These are phyloP conservation scores for Cutaneotrichosporon curvatum DNA, from an alignment of 1,284 basidiomycete genomes.

Conservation along the genomic window DNA sequence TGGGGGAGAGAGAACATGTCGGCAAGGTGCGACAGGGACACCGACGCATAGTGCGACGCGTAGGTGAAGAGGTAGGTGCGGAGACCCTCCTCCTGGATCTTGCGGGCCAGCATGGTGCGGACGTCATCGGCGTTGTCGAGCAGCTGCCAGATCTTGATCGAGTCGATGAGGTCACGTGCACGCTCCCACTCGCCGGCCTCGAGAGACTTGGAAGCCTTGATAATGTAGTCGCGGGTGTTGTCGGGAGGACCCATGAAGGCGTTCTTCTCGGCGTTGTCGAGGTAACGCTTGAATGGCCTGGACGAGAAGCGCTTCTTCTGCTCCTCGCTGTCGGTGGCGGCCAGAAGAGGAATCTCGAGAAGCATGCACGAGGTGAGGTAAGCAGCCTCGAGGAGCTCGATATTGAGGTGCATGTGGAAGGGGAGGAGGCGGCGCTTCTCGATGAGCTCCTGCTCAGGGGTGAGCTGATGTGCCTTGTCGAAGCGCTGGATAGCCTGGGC, in stretches of 20 bases:
- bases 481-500: conserved; percentile 94
- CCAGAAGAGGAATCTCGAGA: conserved; percentile 90
- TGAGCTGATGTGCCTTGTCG: conserved; percentile 65
- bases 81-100: conserved; percentile 96
- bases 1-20: conserved; percentile 78
- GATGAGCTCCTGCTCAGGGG: conserved; percentile 92
- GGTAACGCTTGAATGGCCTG: conserved; percentile 86
- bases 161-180: conserved; percentile 83
- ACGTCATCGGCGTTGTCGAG: conserved; percentile 85
- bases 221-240: conserved; percentile 97
- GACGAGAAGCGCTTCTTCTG: conserved; percentile 84
- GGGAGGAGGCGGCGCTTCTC: conserved; percentile 93
- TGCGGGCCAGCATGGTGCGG: conserved; percentile 85
- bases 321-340: conserved; percentile 90
- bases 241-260: conserved; percentile 98
- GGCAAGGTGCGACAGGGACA: conserved; percentile 79
- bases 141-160: conserved; percentile 96
- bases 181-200: conserved; percentile 97
- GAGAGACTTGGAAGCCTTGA: conserved; percentile 95
- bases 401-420: conserved; percentile 99
- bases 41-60: conserved; percentile 84
- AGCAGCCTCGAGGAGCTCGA: conserved; percentile 92
- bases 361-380: conserved; percentile 99
- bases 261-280: conserved; percentile 96
- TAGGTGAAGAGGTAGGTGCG: conserved; percentile 99